A percentile compares a stretch with the other conserved stretches of the same genome.
Conservation (phyloP, 768 basidiomycete species). For the Suillus decipiens region DNA sequence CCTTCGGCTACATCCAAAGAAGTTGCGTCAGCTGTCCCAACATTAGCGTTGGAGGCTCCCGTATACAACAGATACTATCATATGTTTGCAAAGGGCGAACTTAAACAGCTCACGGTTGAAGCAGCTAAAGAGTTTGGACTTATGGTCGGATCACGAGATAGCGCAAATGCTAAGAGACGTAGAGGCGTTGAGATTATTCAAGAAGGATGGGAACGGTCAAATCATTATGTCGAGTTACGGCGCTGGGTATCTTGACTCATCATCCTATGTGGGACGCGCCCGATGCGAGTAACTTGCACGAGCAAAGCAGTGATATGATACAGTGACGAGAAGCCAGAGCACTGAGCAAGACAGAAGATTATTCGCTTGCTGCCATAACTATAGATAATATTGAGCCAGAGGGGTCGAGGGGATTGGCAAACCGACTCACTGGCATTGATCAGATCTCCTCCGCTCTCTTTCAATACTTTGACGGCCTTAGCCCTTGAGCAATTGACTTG, state of each 20-base stretch:
- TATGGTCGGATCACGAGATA: slow-evolving; percentile 42
- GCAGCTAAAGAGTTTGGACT: slow-evolving; percentile 65
- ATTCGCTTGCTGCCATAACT: slow-evolving; percentile 96
- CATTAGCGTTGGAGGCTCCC: slow-evolving; percentile 30
- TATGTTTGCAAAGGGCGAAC: slow-evolving; percentile 86
- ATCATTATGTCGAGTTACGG: slow-evolving; percentile 80
- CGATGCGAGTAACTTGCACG: slow-evolving; percentile 22
- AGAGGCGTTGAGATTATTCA: slow-evolving; percentile 67
- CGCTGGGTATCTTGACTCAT: slow-evolving; percentile 50
- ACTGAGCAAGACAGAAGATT: slow-evolving; percentile 38
- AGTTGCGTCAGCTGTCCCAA: background rate
- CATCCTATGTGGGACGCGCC: slow-evolving; percentile 6
- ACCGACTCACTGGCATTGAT: slow-evolving; percentile 90
- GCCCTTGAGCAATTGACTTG: slow-evolving; percentile 89
- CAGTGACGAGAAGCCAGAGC: slow-evolving; percentile 35
- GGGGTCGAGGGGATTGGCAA: slow-evolving; percentile 1
- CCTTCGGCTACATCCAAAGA: slow-evolving; percentile 6
- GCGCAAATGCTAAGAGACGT: slow-evolving; percentile 10
- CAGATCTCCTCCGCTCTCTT: slow-evolving; percentile 90
- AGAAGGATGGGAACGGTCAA: slow-evolving; percentile 86
- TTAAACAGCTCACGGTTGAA: slow-evolving; percentile 56
- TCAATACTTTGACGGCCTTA: slow-evolving; percentile 88
- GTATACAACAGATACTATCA: slow-evolving; percentile 94
- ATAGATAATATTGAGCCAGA: slow-evolving; percentile 17
- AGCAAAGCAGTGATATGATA: slow-evolving; percentile 27